These are phyloP conservation scores for Claviceps fusiformis DNA, from an alignment of 2,329 filamentous ascomycete species.

Conservation along the genomic window DNA sequence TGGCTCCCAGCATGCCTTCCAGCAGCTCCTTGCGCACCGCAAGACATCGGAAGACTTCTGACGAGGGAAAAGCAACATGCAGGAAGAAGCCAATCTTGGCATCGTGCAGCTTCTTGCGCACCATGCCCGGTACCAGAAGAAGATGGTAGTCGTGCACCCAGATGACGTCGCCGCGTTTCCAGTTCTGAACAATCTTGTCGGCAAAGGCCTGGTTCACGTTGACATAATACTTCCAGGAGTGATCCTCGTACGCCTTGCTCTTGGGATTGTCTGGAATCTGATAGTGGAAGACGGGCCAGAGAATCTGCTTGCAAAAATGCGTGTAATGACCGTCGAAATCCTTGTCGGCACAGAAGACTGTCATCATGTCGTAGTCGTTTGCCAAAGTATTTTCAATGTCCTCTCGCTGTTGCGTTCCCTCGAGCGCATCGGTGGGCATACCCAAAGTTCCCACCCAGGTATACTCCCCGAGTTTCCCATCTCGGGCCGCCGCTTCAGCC, in stretches of 20 bases:
- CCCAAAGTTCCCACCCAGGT: conserved; percentile 89
- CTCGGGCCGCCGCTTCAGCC: conserved; percentile 60
- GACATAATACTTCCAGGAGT: conserved; percentile 92
- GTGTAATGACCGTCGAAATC: conserved; percentile 91
- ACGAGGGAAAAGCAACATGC: conserved; percentile 89
- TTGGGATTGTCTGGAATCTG: conserved; percentile 96
- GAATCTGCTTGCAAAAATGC: conserved; percentile 93
- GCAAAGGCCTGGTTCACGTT: conserved; percentile 89
- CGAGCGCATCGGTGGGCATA: conserved; percentile 81
- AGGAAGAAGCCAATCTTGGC: conserved; percentile 95
- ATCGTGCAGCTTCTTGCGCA: conserved; percentile 79
- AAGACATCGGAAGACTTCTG: conserved; percentile 87
- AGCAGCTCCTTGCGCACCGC: conserved; percentile 77
- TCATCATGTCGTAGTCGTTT: conserved; percentile 68
- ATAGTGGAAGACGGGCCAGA: conserved; percentile 97
- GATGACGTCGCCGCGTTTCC: conserved; percentile 84
- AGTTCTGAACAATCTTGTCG: conserved; percentile 77
- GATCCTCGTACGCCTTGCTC: conserved; percentile 95
- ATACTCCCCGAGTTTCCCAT: conserved; percentile 57
- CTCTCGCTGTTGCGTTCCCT: conserved; percentile 58
- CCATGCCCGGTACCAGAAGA: conserved; percentile 74
- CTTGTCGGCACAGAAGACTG: conserved; percentile 77
- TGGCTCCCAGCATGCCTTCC: conserved; percentile 85
- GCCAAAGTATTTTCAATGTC: conserved; percentile 74
- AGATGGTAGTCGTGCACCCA: conserved; percentile 97